Base-by-base conservation (phyloP, 2,329 filamentous ascomycete species). In the Samsoniella hepiali region DNA sequence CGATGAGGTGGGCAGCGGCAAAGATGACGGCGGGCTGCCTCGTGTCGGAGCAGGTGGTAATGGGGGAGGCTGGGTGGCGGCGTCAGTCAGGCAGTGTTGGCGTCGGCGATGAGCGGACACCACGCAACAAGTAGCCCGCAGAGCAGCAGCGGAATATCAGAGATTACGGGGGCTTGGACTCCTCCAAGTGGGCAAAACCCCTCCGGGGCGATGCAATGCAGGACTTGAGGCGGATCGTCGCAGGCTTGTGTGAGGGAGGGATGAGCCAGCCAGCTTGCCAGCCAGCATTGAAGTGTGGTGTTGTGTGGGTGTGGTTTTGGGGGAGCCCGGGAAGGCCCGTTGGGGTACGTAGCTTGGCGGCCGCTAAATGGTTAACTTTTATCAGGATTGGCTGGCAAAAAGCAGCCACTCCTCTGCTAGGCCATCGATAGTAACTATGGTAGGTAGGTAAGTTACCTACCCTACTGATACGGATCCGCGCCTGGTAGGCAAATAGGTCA, bases 201-300 rank as follows among this genome's bases (percentile, higher is more conserved):
- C 22, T 22, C 56, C 44, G 9, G n/a, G n/a, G 8, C 38, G 50
- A 36, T 36, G 56, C 42, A 36, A 58, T 57, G 38, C 54, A 45
- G 38, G 42, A 29, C n/a, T 36, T 58, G 58, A 60, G 58, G 58
- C 45, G 47, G 47, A 60, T 60, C 58, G 58, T 53, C 58, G 49
- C 27, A 42, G 45, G 45, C 3, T 42, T 60, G 58, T 53, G 47
- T 40, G 47, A 60, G 58, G 36, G n/a, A 42, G 34, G 40, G 40
- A 36, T 27, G 32, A 49, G 42, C 42, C 56, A 36, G n/a, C 44
- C 17, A 45, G 42, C 22, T 45, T 3, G 44, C n/a, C 44, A 2
- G 17, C 50, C 32, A 54, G 50, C 31, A 22, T n/a, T n/a, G 49
- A 34, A 22, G 22, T 22, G 22, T 22, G 22, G 22, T 22, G 22